phyloP scores from a whole-genome alignment of 345 rosid genomes.

The Erodium maritimum region DNA sequence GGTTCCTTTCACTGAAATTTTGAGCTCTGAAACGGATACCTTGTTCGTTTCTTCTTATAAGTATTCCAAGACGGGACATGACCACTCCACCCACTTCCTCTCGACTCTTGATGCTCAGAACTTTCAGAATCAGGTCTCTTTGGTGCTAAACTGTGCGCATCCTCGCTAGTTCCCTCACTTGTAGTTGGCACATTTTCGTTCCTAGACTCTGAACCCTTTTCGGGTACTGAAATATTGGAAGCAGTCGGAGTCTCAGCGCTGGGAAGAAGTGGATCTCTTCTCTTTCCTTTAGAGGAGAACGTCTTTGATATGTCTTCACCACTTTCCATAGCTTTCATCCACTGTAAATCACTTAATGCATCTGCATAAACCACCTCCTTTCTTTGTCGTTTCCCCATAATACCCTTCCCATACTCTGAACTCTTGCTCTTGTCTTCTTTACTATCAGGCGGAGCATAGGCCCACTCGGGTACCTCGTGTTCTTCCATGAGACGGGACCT shows the following conservation, averaged over 20 bases:
- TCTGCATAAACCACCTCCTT: constrained; percentile 74
- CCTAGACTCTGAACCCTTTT: constrained; percentile 10
- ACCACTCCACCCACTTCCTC: constrained; percentile 23
- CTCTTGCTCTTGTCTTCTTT: constrained; percentile 37
- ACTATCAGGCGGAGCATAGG: constrained; percentile 36
- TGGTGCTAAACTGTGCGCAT: constrained; percentile 4
- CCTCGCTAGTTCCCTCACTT: constrained; percentile 70
- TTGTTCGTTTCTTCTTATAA: constrained; percentile 80
- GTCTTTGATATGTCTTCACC: constrained; percentile 54
- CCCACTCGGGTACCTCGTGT: constrained; percentile 99
- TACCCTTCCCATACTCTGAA: constrained; percentile 22
- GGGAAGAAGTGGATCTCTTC: too few species aligned
- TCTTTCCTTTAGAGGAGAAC: constrained; percentile 9
- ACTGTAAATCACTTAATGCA: constrained; percentile 61
- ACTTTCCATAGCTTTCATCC: constrained; percentile 86
- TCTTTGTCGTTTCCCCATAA: constrained; percentile 70
- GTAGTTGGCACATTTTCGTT: constrained; percentile 24
- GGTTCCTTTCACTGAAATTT: constrained; percentile 48
- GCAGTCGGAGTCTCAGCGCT: constrained; percentile 10
- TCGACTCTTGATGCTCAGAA: constrained; percentile 4
- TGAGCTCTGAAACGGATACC: constrained; percentile 54
- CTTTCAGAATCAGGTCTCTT: too few species aligned
- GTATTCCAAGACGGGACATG: constrained; percentile 61
- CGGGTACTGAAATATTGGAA: too few species aligned
- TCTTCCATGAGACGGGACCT: constrained; percentile 90